A percentile compares a stretch with the other conserved stretches of the same genome.
These are phyloP conservation scores for Fusarium sp. DNA, from an alignment of 2,329 filamentous ascomycete genomes.

Conservation along the genomic window DNA sequence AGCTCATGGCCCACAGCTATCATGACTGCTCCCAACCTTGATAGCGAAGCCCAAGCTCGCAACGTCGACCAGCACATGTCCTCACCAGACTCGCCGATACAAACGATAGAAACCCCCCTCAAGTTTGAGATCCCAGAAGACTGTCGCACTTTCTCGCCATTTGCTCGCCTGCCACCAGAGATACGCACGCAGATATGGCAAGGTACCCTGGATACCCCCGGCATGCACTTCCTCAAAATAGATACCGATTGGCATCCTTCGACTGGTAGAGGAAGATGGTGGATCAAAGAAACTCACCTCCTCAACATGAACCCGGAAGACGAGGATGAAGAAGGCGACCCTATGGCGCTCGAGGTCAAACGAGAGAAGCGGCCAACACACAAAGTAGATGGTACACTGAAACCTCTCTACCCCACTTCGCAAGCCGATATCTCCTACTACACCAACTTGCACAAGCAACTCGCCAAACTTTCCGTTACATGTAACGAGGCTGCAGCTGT, in stretches of 20 bases:
- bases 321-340: conserved; percentile 37
- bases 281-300: conserved; percentile 16
- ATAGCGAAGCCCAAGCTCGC: conserved; percentile 14
- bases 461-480: conserved; percentile 45
- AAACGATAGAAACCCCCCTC: conserved; percentile 25
- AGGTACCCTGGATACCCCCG: conserved; percentile 48
- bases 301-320: conserved; percentile 12
- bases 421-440: conserved; percentile 53
- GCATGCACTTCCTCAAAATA: conserved; percentile 54
- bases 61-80: background rate
- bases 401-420: conserved; percentile 46
- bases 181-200: conserved; percentile 54
- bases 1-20: conserved; percentile 41
- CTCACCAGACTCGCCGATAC: background rate
- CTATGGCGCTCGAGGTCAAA: conserved; percentile 43
- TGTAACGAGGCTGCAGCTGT: conserved; percentile 48
- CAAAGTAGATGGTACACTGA: conserved; percentile 37
- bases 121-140: conserved; percentile 51
- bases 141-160: conserved; percentile 50
- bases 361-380: conserved; percentile 38
- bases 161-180: conserved; percentile 52
- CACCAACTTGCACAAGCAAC: conserved; percentile 46
- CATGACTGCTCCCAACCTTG: conserved; percentile 29
- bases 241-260: conserved; percentile 33
- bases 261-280: conserved; percentile 43